Evolutionary conservation across 805 yeast species (phyloP), one percentile per base, ranked within the genome.

Genomic region (Groenewaldozyma tartarivorans): DNA sequence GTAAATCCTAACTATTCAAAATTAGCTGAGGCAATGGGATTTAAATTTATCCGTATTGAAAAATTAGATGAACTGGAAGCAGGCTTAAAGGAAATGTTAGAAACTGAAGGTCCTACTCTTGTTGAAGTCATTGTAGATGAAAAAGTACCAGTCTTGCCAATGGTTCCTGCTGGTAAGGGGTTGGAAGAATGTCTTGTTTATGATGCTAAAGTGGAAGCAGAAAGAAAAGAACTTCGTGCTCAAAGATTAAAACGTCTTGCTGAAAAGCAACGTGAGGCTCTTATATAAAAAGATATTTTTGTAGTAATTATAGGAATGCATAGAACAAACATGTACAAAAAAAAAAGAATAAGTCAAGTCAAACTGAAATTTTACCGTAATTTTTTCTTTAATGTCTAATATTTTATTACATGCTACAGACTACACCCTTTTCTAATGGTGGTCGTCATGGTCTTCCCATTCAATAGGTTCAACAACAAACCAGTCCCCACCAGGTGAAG

Each of bases 111-210:
- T 16, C 97, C 98, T 19, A 82, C 88, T 35, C 72, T 92, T 57
- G 66, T 90, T 56, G 98, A 92, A 70, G 97, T 87, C 34, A 55
- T 79, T 38, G 92, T 87, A 24, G 97, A 88, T 67, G 70, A 74
- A 57, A 82, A 82, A 71, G 95, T 90, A 37, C 96, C 96, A 39
- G 97, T 92, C 46, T 74, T 92, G 61, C 98, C 98, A 42, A 87
- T 92, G 94, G 97, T 92, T 41, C 95, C 98, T 40, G 94, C 79
- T 46, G 98, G 97, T 54, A 85, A 83, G 63, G 95, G 83, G 48
- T 72, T 92, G 56, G 90, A 92, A 57, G 97, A 92, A 64, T 88
- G 90, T 61, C 82, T 92, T 51, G 72, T 73, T 36, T 92, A 80
- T 64, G 96, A 90, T 60, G 79, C 86, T 35, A 82, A 75, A 52